Base-by-base conservation (phyloP, 2,329 filamentous ascomycete genomes). In the Xylariales sp. region DNA sequence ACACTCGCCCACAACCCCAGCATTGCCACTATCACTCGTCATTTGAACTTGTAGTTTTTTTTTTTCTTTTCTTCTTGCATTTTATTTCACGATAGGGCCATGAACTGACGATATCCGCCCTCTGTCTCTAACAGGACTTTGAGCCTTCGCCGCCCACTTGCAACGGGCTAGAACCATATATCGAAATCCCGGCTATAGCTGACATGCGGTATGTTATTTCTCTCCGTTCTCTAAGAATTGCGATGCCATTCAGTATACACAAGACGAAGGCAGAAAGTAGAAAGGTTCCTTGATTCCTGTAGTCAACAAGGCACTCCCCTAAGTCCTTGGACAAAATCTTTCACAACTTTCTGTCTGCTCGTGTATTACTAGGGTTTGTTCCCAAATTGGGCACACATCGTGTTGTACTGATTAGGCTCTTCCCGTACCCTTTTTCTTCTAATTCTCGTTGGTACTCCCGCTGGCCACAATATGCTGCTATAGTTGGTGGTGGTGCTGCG, bases 181-280 rank as follows among this genome's bases (percentile, higher is more conserved):
- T 87, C 76, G 84, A 85, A 62, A 81, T 87, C 74, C 82, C 81
- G 62, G 78, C 82, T 59, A 81, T 83, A 73, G 76, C 81, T 83
- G 85, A 87, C 76, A 85, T 87, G 81, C 85, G 86, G 86, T 87
- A 78, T 77, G 86, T 84, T 48, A 18, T 36, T 10, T 49, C 18
- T 64, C 36, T 48, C n/a, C 49, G 61, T 56, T 45, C 36, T 64
- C 53, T 28, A 3, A 41, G 8, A 39, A 12, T 14, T 28, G 41
- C 50, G 18, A 50, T 63, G 36, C 28, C 36, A 32, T 61, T 60
- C 34, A n/a, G 32, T 52, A 41, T 32, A 16, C 18, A 32, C 54
- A 54, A 55, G 34, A 50, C 53, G 43, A 54, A 23, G 16, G n/a
- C 41, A 52, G 12, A 36, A 64, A 56, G 23, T 34, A 55, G 18